These are phyloP conservation scores for Sporobolomyces roseus DNA, from an alignment of 768 basidiomycete genomes.

Conservation along the genomic window DNA sequence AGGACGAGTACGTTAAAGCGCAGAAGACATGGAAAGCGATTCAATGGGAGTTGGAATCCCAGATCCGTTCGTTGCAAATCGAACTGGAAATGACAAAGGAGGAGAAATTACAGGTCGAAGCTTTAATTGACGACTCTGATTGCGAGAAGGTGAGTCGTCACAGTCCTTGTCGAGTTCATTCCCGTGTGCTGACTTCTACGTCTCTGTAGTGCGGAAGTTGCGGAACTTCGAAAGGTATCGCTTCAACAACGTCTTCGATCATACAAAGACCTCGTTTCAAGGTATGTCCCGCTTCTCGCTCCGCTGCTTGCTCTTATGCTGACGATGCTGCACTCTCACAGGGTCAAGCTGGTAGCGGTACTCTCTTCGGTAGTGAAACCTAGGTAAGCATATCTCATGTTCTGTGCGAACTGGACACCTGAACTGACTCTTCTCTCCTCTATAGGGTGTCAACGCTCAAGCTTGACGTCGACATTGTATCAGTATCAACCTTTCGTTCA, in stretches of 20 bases:
- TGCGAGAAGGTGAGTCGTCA: not conserved
- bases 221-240: not conserved
- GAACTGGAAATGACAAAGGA: slow-evolving; percentile 16
- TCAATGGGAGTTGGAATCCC: slow-evolving; percentile 26
- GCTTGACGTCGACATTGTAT: too few species aligned
- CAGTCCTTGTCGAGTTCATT: not conserved
- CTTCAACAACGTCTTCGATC: not conserved
- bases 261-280: slow-evolving; percentile 17
- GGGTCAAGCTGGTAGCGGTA: slow-evolving; percentile 6
- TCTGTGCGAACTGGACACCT: too few species aligned
- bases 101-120: not conserved
- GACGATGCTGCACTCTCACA: not conserved
- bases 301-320: not conserved
- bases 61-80: slow-evolving; percentile 21
- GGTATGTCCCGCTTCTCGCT: slow-evolving; percentile 1
- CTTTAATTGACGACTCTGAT: not conserved
- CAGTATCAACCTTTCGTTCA: too few species aligned
- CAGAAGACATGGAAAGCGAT: slow-evolving; percentile 8
- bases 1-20: slow-evolving; percentile 10
- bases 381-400: not conserved
- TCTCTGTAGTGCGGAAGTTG: not conserved
- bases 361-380: slow-evolving; percentile 7
- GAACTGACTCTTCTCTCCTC: not conserved
- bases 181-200: not conserved
- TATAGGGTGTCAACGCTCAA: not conserved